Conservation (phyloP, 2,329 filamentous ascomycete genomes). For the Cytospora piceae region DNA sequence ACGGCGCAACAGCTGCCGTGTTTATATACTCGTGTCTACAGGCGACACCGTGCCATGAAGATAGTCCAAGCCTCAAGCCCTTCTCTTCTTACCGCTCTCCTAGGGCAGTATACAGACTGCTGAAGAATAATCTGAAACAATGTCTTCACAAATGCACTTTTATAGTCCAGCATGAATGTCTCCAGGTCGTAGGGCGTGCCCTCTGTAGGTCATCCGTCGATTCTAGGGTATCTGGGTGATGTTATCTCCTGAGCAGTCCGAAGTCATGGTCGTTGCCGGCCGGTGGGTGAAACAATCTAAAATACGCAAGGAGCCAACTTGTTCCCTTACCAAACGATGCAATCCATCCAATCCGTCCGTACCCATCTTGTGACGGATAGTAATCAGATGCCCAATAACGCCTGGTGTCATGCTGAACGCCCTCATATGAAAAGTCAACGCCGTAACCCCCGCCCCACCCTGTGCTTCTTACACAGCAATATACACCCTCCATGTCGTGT, state of each 20-base stretch:
- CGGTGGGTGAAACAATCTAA: slow-evolving; percentile 4
- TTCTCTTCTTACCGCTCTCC: too few species aligned
- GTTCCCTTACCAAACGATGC: not conserved
- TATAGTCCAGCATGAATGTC: not conserved
- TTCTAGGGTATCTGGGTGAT: slow-evolving; percentile 20
- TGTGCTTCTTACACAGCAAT: not conserved
- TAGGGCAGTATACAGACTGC: too few species aligned
- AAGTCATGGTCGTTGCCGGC: not conserved
- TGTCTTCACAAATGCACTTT: too few species aligned
- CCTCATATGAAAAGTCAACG: not conserved
- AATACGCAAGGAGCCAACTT: not conserved
- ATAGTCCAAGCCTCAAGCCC: too few species aligned
- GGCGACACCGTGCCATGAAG: too few species aligned
- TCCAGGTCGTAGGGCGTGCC: not conserved
- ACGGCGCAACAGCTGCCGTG: too few species aligned
- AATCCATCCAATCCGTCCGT: not conserved
- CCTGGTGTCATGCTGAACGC: not conserved
- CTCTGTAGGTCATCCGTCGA: not conserved
- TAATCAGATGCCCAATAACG: not conserved
- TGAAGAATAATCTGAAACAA: too few species aligned
- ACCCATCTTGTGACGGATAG: not conserved
- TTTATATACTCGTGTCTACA: too few species aligned
- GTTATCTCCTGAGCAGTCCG: not conserved
- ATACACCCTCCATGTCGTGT: not conserved
- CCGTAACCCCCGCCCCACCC: not conserved